Evolutionary conservation across 495 filamentous ascomycete genomes (phyloP).

Genomic region (Echria macrotheca): DNA sequence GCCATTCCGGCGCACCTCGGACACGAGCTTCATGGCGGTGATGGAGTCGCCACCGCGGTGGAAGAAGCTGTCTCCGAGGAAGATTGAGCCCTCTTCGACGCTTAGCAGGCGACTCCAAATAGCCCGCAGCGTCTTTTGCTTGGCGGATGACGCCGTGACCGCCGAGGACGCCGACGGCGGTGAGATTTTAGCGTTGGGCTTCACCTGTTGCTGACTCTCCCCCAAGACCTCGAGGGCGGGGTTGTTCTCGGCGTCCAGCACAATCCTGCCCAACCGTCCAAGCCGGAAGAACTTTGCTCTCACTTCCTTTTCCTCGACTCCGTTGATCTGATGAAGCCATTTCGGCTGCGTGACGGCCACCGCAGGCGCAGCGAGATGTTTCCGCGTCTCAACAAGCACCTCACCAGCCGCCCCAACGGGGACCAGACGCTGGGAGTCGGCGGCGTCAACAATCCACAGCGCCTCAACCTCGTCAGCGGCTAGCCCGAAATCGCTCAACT

Average conservation of each 20-base stretch:
- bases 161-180: conserved; percentile 5
- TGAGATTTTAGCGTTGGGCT: conserved; percentile 12
- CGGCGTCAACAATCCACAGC: conserved; percentile 38
- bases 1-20: conserved; percentile 47
- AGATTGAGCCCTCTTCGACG: conserved; percentile 37
- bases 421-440: conserved; percentile 28
- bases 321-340: too few species aligned
- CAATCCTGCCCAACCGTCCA: conserved; percentile 27
- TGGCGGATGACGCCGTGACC: conserved; percentile 24
- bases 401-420: conserved; percentile 44
- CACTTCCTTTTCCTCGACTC: too few species aligned
- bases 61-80: conserved; percentile 55
- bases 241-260: not conserved
- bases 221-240: conserved; percentile 10
- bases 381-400: conserved; percentile 27
- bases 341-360: conserved; percentile 7
- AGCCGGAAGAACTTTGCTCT: conserved; percentile 34
- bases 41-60: conserved; percentile 65
- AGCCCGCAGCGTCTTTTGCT: conserved; percentile 31
- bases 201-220: conserved; percentile 7
- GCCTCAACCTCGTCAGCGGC: conserved; percentile 15
- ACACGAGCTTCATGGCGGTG: conserved; percentile 62
- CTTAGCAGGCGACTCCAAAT: conserved; percentile 33
- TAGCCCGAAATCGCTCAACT: conserved; percentile 3
- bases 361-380: conserved; percentile 5